Conservation (phyloP, 345 rosid species). For the Eucalyptus pumila region DNA sequence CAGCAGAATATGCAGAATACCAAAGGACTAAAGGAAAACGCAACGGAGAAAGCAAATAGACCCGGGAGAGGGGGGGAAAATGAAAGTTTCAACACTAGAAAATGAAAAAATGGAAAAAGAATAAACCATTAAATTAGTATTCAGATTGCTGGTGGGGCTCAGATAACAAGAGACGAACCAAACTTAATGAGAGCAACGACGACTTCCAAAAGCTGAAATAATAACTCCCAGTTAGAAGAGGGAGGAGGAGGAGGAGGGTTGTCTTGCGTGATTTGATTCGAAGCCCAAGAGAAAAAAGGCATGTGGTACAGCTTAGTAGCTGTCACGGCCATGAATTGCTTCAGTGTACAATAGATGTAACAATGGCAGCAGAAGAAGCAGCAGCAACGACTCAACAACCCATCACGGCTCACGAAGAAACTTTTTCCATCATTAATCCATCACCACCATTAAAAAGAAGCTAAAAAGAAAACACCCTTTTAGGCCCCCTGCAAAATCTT, state of each 20-base stretch:
- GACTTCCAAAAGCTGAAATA: constrained; percentile 11
- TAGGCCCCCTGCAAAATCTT: background rate
- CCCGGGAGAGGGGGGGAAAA: background rate
- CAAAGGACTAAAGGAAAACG: background rate
- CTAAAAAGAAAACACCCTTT: constrained; percentile 7
- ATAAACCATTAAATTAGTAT: background rate
- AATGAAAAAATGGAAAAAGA: background rate
- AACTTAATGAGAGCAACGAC: background rate
- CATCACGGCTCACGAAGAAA: constrained; percentile 14
- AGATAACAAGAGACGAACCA: background rate
- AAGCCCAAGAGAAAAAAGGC: constrained; percentile 14
- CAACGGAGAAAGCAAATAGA: background rate
- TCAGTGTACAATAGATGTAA: constrained; percentile 15
- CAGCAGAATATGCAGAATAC: background rate
- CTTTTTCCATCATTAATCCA: background rate
- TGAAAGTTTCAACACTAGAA: background rate
- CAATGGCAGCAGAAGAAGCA: background rate
- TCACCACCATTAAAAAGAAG: background rate
- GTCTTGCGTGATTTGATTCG: background rate
- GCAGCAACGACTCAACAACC: constrained; percentile 1
- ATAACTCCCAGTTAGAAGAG: constrained; percentile 17
- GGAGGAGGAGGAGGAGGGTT: constrained; percentile 3
- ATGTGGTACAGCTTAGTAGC: constrained; percentile 12
- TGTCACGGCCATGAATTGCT: constrained; percentile 35
- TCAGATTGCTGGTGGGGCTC: background rate